phyloP scores from a whole-genome alignment of 495 filamentous ascomycete species.

The Margaritispora aquatica region DNA sequence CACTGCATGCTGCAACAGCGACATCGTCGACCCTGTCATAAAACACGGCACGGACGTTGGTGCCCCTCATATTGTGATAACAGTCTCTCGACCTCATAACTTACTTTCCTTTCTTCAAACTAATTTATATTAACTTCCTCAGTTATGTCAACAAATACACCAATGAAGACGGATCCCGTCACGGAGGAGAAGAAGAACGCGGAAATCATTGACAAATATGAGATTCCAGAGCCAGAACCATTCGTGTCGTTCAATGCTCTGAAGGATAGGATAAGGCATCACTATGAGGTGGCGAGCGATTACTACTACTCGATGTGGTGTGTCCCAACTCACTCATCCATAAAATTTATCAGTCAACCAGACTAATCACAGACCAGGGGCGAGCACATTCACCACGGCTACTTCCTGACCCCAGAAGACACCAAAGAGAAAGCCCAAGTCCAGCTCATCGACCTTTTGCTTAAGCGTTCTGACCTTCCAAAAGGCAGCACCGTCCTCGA shows the following conservation, averaged over 20 bases:
- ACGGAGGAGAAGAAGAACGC: not conserved
- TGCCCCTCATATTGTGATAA: too few relatives aligned
- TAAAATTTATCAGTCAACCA: not conserved
- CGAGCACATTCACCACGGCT: conserved; percentile 55
- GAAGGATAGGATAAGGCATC: conserved; percentile 51
- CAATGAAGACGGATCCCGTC: not conserved
- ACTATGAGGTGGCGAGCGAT: conserved; percentile 53
- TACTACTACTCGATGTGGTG: conserved; percentile 48
- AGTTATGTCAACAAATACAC: too few relatives aligned
- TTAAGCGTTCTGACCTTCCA: conserved; percentile 35
- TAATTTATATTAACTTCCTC: too few relatives aligned
- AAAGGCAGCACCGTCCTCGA: conserved; percentile 38
- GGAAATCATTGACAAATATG: conserved; percentile 32
- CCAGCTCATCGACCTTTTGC: conserved; percentile 43
- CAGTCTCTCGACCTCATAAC: too few relatives aligned
- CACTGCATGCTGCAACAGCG: too few relatives aligned
- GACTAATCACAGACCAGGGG: conserved; percentile 33
- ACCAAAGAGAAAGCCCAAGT: conserved; percentile 46
- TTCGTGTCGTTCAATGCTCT: conserved; percentile 46
- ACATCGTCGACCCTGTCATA: too few relatives aligned
- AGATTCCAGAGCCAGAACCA: conserved; percentile 41
- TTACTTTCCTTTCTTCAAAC: too few relatives aligned
- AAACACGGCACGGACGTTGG: too few relatives aligned
- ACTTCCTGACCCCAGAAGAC: conserved; percentile 38
- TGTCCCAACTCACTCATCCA: not conserved